A percentile compares a stretch with the other conserved stretches of the same genome.
Evolutionary conservation across 2,329 filamentous ascomycete species (phyloP).

Genomic region (Karstenula rhodostoma): DNA sequence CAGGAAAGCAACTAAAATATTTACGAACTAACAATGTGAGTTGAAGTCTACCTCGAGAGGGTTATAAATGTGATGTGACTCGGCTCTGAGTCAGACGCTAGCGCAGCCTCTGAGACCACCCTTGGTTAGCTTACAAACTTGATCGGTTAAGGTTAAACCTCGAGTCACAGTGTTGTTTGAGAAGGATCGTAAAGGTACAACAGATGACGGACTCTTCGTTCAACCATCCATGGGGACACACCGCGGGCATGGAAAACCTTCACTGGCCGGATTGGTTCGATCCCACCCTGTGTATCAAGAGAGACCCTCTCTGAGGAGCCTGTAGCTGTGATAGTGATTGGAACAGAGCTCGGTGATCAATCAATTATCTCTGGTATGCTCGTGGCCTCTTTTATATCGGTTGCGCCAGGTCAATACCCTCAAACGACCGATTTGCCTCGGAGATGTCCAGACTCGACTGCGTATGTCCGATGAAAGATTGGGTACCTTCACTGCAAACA

Average conservation of each 20-base stretch:
- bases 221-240: conserved; percentile 23
- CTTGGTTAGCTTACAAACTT: not conserved
- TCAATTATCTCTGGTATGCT: not conserved
- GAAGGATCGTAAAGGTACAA: conserved; percentile 18
- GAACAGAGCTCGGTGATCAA: not conserved
- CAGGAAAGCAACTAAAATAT: too few species aligned
- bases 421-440: not conserved
- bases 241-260: conserved; percentile 1
- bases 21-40: too few species aligned
- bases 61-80: not conserved
- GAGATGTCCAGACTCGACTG: not conserved
- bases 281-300: not conserved
- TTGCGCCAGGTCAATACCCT: not conserved
- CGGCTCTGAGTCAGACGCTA: not conserved
- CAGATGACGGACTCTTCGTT: conserved; percentile 24
- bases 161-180: too few species aligned
- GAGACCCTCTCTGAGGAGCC: not conserved
- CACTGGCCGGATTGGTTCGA: not conserved
- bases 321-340: not conserved
- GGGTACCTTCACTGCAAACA: conserved; percentile 8
- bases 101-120: not conserved
- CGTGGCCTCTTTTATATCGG: not conserved
- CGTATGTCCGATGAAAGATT: not conserved
- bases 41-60: too few species aligned
- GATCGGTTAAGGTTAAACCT: not conserved